Base-by-base conservation (phyloP, 1,284 basidiomycete species). In the Ustilago tritici region DNA sequence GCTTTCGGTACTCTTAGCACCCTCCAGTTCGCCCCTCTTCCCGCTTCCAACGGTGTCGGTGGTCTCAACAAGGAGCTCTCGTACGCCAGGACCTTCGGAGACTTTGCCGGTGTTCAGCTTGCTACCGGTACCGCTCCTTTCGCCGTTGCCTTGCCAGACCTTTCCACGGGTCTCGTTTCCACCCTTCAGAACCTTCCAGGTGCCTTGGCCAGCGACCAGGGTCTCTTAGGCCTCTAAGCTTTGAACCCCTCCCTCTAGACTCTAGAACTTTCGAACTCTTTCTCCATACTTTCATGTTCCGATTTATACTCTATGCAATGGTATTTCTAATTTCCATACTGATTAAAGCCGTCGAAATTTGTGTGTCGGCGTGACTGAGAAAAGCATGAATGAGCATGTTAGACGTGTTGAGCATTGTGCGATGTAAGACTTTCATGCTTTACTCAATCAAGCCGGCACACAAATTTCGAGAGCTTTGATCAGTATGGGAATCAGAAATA, bases 1-100 rank as follows among this genome's bases (percentile, higher is more conserved):
- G 79, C 76, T 1, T 79, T 76, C 40, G 79, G 79, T 41, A 52
- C 58, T 11, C 69, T 81, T n/a, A 65, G 62, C 64, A 81, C 79
- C 28, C 75, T 81, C 5, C 67, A 72, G 28, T 67, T 80, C 28
- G 69, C 70, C 31, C 79, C 79, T n/a, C 49, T 73, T 7, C 77
- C 77, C 28, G 72, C 64, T 28, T 56, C 61, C 52, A 81, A 79
- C 58, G 79, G 76, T 46, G 69, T 81, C 28, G 78, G 67, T 17
- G 70, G 78, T 49, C 62, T 81, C 7, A 61, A 52, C 15, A 70
- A 70, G 57, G 74, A 70, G 64, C 61, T 81, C n/a, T 61, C 57
- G 2, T 81, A 79, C 60, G 66, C 72, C 15, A 55, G 38, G 55
- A 65, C 63, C 28, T 77, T 74, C 46, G 4, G 4, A 52, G 79